Evolutionary conservation across 1,284 basidiomycete genomes (phyloP), one percentile per base, ranked within the genome.

Genomic region (Irpex lacteus): DNA sequence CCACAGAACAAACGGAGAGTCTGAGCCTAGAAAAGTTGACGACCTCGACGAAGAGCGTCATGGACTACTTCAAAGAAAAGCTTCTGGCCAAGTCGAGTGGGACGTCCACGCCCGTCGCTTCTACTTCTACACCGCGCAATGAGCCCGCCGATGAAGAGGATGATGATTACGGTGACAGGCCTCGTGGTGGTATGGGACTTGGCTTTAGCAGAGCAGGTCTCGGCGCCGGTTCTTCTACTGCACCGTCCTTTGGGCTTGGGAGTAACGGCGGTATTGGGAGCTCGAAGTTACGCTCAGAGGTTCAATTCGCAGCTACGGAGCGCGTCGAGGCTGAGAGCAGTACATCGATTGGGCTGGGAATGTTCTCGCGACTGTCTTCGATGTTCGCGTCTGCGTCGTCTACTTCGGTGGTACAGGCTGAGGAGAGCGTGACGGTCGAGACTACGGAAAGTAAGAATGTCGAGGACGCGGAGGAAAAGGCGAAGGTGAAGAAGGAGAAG

Each of bases 41-140:
- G 13, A 74, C 72, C 8, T 75, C 73, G 52, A 69, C 69, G 58
- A 75, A 74, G 64, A 74, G 73, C 69, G 74, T 76, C 57, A 74
- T 74, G 73, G 75, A 76, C 68, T 75, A 76, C 68, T 76, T 76
- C 71, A 72, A 72, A 60, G 75, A 75, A 63, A 76, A 74, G 67
- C 72, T 76, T 61, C 68, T 74, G 8, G 74, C 75, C 32, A 76
- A 75, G 68, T 72, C 70, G 62, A 70, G 70, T 59, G 59, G 59
- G n/a, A 37, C 40, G 8, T 58, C 61, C n/a, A n/a, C 61, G 7
- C 52, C 65, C 11, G 19, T 40, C 26, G 40, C 67, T 49, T 37
- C 62, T 0, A 40, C 32, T 26, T 36, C 50, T 1, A 52, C 53
- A 9, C 47, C 55, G 2, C 50, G 37, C 1, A 38, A 53, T 9